Conservation (phyloP, 176 grass and related monocot species). For the Hyparrhenia diplandra region DNA sequence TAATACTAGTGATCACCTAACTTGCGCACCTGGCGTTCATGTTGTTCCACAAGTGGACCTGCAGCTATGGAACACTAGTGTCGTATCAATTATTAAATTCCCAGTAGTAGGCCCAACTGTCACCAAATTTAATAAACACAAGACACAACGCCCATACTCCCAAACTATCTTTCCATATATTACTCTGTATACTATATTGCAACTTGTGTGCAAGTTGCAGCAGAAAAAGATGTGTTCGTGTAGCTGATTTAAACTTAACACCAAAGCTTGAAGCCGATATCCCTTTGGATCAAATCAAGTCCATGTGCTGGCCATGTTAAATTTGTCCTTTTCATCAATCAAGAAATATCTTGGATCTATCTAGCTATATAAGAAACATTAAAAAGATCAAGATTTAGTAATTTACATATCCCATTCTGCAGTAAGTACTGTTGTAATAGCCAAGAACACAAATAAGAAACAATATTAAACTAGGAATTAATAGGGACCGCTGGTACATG, state of each 20-base stretch:
- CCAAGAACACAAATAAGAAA: neutral
- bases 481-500: too few relatives aligned
- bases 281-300: slow-evolving; percentile 2
- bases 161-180: neutral
- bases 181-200: neutral
- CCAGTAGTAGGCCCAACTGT: slow-evolving; percentile 17
- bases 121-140: slow-evolving; percentile 11
- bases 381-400: neutral
- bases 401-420: neutral
- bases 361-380: too few relatives aligned
- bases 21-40: neutral
- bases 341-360: neutral
- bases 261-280: slow-evolving; percentile 18
- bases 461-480: neutral
- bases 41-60: slow-evolving; percentile 15
- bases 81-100: neutral
- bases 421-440: neutral
- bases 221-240: neutral
- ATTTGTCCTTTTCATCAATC: neutral
- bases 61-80: slow-evolving; percentile 4
- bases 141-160: slow-evolving; percentile 13
- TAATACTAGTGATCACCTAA: neutral
- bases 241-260: neutral
- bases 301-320: slow-evolving; percentile 23
- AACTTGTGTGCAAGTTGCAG: slow-evolving; percentile 24